phyloP scores from a whole-genome alignment of 306 rosid species.

The Rubus parviflorus region DNA sequence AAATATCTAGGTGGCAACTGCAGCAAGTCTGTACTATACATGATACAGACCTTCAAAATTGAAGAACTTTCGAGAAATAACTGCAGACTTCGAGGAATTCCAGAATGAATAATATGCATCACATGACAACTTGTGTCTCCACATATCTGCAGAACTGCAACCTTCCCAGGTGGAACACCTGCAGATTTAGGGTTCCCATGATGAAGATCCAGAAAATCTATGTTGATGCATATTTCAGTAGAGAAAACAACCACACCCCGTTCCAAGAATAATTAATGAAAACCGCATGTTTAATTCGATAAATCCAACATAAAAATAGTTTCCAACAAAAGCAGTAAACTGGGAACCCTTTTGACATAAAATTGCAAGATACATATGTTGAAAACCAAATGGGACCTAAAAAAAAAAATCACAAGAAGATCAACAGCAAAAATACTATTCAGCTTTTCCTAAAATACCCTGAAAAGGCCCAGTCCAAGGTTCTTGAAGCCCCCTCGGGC shows the following conservation, averaged over 20 bases:
- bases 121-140: conserved; percentile 59
- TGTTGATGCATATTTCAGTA: not conserved
- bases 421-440: not conserved
- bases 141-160: conserved; percentile 91
- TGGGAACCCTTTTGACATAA: not conserved
- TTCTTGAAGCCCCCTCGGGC: too few relatives aligned
- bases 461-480: too few relatives aligned
- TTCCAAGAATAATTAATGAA: not conserved
- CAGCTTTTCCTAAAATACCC: not conserved
- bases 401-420: not conserved
- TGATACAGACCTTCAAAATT: conserved; percentile 59
- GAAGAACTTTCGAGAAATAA: conserved; percentile 68
- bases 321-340: not conserved
- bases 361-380: not conserved
- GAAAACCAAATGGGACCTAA: not conserved
- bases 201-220: conserved; percentile 24
- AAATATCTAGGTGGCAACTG: not conserved
- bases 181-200: conserved; percentile 13
- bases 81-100: conserved; percentile 67
- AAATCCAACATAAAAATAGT: not conserved
- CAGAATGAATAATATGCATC: conserved; percentile 84
- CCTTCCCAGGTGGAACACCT: conserved; percentile 84
- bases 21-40: not conserved
- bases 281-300: not conserved
- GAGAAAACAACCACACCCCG: not conserved